Evolutionary conservation across 768 basidiomycete species (phyloP), one percentile per base, ranked within the genome.

Genomic region (Tylopilus sp.): DNA sequence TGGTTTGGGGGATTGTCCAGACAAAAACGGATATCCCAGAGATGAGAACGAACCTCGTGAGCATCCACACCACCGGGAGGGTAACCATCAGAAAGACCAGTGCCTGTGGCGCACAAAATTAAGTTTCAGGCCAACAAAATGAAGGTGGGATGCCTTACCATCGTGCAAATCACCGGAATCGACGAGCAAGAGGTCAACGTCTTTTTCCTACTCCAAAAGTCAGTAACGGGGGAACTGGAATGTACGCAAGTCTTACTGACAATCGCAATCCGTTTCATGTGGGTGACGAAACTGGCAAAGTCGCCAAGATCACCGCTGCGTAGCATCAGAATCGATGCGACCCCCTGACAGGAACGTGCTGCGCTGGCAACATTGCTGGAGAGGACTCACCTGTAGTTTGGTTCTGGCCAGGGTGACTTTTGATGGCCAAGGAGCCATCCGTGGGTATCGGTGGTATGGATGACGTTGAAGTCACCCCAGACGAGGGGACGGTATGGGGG

Each of bases 381-480:
- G 21, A 8, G 11, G 7, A 57, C 75, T 47, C 49, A 79, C 77
- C 78, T 80, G 67, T 87, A 90, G 64, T 86, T 83, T 0, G 88
- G 87, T 59, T 92, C 89, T 0, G 88, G 88, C 62, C 78, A 82
- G 3, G 76, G 78, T 3, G 71, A 15, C 60, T 91, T 86, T 59
- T 90, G 88, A 70, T 95, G 92, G 2, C 91, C 92, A 33, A 92
- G 75, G 4, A 95, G 72, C 86, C 86, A 86, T 25, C 86, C 81
- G 70, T 88, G 85, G 35, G 80, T 88, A 67, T 94, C 91, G 0
- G 93, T 94, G 3, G 91, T 93, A 60, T 86, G 83, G 41, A 94
- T 77, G 60, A 94, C 79, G 63, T 95, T 95, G 63, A 95, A 76
- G 61, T 94, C 90, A n/a, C 86, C 83, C 93, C 92, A 94, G 46